phyloP scores from a whole-genome alignment of 768 basidiomycete species.

The Hebeloma cylindrosporum region DNA sequence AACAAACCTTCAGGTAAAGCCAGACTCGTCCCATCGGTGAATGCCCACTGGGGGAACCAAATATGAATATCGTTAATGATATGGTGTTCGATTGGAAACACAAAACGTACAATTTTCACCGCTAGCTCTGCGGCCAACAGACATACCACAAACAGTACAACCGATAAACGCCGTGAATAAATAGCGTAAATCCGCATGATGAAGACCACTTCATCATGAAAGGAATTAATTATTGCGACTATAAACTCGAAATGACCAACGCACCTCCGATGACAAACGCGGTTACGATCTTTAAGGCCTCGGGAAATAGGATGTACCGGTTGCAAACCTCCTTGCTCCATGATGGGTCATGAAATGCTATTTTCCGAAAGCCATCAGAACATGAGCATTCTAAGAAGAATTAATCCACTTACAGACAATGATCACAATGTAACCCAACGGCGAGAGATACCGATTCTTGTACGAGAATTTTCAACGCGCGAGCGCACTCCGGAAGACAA shows the following conservation, averaged over 20 bases:
- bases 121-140: conserved; percentile 28
- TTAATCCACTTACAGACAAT: conserved; percentile 28
- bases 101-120: conserved; percentile 33
- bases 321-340: conserved; percentile 35
- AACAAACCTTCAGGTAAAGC: conserved; percentile 29
- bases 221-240: neutral
- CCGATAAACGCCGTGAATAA: conserved; percentile 22
- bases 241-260: neutral
- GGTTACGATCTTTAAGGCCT: conserved; percentile 34
- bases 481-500: neutral
- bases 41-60: conserved; percentile 31
- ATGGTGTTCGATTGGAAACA: neutral
- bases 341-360: conserved; percentile 32
- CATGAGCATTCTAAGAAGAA: neutral
- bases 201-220: conserved; percentile 26
- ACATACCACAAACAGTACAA: conserved; percentile 20
- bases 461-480: neutral
- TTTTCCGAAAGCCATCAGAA: neutral
- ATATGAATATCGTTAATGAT: neutral
- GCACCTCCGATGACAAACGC: conserved; percentile 32
- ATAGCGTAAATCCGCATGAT: conserved; percentile 32
- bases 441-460: conserved; percentile 39
- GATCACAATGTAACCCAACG: conserved; percentile 36
- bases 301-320: conserved; percentile 35
- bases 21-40: conserved; percentile 34